phyloP scores from a whole-genome alignment of 1,284 basidiomycete species.

The Trametes polyzona region DNA sequence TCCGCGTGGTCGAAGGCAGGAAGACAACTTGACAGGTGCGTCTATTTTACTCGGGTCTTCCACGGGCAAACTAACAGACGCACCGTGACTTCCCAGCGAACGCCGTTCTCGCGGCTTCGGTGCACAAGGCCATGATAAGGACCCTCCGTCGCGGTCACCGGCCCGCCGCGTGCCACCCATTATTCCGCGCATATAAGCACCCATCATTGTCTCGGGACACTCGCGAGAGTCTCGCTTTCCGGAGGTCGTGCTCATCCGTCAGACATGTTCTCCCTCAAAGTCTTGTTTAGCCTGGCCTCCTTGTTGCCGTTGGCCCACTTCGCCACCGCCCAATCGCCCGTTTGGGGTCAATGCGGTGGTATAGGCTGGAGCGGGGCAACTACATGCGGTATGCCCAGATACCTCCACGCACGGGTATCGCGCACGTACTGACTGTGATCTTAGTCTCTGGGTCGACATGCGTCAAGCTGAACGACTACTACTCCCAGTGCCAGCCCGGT shows the following conservation, averaged over 20 bases:
- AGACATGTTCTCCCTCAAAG: conserved; percentile 22
- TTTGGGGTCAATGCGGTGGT: conserved; percentile 15
- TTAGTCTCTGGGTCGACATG: conserved; percentile 34
- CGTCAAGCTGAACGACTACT: conserved; percentile 32
- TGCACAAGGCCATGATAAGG: not conserved
- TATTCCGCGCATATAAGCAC: not conserved
- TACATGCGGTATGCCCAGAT: not conserved
- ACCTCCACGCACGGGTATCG: no score
- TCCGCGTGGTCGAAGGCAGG: not conserved
- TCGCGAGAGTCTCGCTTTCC: no score
- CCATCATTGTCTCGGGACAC: not conserved
- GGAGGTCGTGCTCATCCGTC: no score
- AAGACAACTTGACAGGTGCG: not conserved
- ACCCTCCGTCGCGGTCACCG: not conserved
- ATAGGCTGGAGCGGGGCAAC: conserved; percentile 12
- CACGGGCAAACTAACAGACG: conserved; percentile 4
- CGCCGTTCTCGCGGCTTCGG: no score
- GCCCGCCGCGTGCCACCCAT: not conserved
- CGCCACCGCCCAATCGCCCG: conserved; percentile 32
- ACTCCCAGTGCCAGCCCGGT: conserved; percentile 38
- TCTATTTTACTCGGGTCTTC: conserved; percentile 3
- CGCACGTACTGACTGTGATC: not conserved
- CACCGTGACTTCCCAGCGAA: no score
- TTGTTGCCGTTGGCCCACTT: conserved; percentile 32
- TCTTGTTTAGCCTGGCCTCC: conserved; percentile 28